Evolutionary conservation across 2,329 filamentous ascomycete genomes (phyloP), one percentile per base, ranked within the genome.

Genomic region (Fusarium sp.): DNA sequence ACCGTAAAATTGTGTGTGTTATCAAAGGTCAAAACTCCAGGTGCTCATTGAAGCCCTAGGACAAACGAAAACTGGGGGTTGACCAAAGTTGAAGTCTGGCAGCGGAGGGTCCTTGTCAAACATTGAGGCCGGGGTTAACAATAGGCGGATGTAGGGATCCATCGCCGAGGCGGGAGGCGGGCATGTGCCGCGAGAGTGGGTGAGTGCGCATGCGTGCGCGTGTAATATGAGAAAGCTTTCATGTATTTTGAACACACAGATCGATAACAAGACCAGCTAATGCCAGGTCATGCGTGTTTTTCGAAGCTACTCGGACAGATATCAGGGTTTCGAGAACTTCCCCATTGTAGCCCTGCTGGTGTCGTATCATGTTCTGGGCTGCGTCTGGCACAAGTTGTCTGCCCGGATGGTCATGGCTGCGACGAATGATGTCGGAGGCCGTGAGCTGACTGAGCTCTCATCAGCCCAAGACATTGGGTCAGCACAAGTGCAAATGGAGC

Each of bases 391-490:
- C 40, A 31, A 33, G 15, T 38, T 33, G 48, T 52, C 38, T 66
- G 54, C 40, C 56, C 54, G 24, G 22, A 51, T 42, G 56, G 46
- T 31, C 57, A 49, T 56, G 46, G 58, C 63, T 68, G 67, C 42
- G 58, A 69, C 67, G 63, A 71, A 60, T 70, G 44, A 56, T 57
- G 63, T 68, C 43, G 45, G 67, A 65, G 53, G 51, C 28, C 38
- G 61, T 55, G 66, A 66, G 55, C 50, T 67, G 51, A 61, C 51
- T 40, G 54, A 53, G 45, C 59, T 71, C 64, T 58, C 63, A 65
- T 58, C 51, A 65, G 67, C 54, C 66, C 55, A 65, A 71, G 55
- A 57, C 44, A 66, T 56, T 58, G 53, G 67, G 55, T 43, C 51
- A 57, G 58, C 36, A 49, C 43, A 66, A 48, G 61, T 43, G 51